Base-by-base conservation (phyloP, 2,329 filamentous ascomycete species). In the Emericellopsis cladophorae region DNA sequence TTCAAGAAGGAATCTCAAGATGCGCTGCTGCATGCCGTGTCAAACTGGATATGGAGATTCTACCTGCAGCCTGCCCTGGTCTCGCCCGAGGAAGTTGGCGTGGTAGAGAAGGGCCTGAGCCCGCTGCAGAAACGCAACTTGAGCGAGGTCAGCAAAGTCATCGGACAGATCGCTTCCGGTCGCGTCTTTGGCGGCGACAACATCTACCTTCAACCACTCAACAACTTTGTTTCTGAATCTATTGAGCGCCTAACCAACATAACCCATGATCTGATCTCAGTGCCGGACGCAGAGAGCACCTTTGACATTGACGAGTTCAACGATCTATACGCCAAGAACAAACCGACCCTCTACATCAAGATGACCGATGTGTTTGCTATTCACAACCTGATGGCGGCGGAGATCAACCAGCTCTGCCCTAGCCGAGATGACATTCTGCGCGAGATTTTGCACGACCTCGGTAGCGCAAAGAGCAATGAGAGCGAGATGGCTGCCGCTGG, bases 221-320 rank as follows among this genome's bases (percentile, higher is more conserved):
- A 98, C 59, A 85, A 80, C 38, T 96, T 95, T 57, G 73, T 98
- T 37, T 78, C 74, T 15, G 86, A 95, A 45, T 89, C 89, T 0
- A 80, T 94, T 38, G 80, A 87, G 50, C 75, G 89, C 21, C 69
- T 95, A 44, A 74, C 76, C 26, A 74, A 82, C 11, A 86, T 92
- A 36, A 85, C 84, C 62, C 74, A 72, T 36, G 76, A 82, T 29
- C 62, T 96, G 45, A 86, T 98, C 49, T 77, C 82, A 11, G 84
- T 96, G 11, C 79, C 84, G 12, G 82, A 92, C 51, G 85, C 87
- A 0, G 92, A 98, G 60, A 74, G 78, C 40, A 92, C 92, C 21
- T 98, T 96, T 55, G 89, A 96, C 59, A 95, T 98, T 57, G 92
- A 98, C 56, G 92, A 96, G 58, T 98, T 92, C 74, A 96, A 95